Evolutionary conservation across 495 filamentous ascomycete species (phyloP).

Genomic region (Hypoxylon intermedium): DNA sequence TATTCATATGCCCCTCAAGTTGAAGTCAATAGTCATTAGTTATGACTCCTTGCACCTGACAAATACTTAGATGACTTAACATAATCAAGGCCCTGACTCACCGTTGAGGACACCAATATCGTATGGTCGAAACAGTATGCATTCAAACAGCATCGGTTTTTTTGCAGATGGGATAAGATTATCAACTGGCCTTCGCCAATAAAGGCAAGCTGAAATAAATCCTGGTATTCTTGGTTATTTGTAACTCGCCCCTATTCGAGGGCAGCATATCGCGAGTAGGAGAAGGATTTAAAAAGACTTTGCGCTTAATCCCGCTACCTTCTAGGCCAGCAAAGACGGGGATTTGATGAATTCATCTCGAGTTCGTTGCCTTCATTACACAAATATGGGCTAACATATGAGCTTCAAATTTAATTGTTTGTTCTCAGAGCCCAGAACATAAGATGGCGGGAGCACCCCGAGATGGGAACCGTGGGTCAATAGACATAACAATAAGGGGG

Average conservation of each 20-base stretch:
- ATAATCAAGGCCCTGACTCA: neutral
- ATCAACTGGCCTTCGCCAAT: neutral
- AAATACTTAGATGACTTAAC: neutral
- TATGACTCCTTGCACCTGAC: neutral
- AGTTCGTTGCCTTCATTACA: neutral
- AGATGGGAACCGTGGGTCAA: neutral
- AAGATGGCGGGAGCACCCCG: neutral
- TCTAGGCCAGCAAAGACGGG: neutral
- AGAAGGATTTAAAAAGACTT: neutral
- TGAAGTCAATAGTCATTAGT: no score
- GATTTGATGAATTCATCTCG: no score
- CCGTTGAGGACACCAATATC: neutral
- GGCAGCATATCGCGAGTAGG: neutral
- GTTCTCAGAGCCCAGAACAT: neutral
- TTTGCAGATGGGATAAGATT: neutral
- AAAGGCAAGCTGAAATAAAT: neutral
- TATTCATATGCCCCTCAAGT: neutral
- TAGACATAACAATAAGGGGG: neutral
- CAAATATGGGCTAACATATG: neutral
- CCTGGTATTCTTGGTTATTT: neutral
- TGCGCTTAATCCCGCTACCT: neutral
- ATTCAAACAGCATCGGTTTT: neutral
- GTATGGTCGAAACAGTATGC: neutral
- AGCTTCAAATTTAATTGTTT: neutral
- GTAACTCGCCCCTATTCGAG: neutral